phyloP scores from a whole-genome alignment of 495 filamentous ascomycete species.

The Penicillium ochrochloron region DNA sequence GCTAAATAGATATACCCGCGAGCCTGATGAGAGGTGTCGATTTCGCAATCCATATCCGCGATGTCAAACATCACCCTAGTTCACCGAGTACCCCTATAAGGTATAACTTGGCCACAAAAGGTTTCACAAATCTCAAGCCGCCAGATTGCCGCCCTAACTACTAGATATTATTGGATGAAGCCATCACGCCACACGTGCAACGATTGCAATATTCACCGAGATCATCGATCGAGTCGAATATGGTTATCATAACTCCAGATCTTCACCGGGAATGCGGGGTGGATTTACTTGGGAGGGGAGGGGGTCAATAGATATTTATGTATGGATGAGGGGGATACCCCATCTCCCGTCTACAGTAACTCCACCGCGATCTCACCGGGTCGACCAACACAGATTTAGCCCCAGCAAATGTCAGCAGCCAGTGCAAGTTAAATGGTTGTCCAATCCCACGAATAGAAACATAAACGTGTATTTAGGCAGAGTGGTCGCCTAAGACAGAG shows the following conservation, averaged over 20 bases:
- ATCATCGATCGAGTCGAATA: constrained; percentile 13
- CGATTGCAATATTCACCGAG: constrained; percentile 11
- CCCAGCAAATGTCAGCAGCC: background rate
- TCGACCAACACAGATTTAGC: constrained; percentile 15
- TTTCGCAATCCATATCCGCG: background rate
- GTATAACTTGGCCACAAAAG: background rate
- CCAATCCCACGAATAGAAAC: constrained; percentile 14
- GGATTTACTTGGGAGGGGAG: constrained; percentile 2
- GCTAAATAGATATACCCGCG: constrained; percentile 2
- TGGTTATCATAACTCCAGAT: constrained; percentile 27
- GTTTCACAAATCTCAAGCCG: background rate
- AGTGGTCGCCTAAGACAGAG: background rate
- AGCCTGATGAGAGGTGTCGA: background rate
- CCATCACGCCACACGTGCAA: constrained; percentile 5
- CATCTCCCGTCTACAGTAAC: background rate
- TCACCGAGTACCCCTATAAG: background rate
- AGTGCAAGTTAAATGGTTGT: background rate
- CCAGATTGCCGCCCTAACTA: background rate
- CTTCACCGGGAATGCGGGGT: constrained; percentile 32
- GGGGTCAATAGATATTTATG: too few relatives aligned
- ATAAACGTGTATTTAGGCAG: constrained; percentile 11
- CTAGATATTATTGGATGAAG: background rate
- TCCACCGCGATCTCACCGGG: constrained; percentile 27
- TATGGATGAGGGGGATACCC: constrained; percentile 12
- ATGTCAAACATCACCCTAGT: constrained; percentile 2